Evolutionary conservation across 768 basidiomycete species (phyloP).

Genomic region (Grammothele lineata): DNA sequence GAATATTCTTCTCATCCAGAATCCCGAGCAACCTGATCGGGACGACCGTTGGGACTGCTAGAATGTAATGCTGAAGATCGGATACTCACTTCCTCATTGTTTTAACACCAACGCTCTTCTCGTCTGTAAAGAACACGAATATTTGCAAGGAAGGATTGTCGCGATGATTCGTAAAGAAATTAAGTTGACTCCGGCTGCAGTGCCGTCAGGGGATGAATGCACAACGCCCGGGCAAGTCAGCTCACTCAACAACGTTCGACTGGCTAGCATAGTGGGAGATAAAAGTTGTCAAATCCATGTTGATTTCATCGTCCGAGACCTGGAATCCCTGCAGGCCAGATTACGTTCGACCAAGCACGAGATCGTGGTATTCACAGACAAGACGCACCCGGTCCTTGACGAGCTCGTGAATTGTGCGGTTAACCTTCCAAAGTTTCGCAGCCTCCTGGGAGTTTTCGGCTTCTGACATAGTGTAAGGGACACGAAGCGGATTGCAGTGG

Average conservation of each 20-base stretch:
- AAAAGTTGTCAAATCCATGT: constrained; percentile 82
- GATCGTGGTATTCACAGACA: neutral
- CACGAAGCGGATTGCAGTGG: constrained; percentile 31
- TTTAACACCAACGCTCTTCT: constrained; percentile 92
- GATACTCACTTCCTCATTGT: constrained; percentile 90
- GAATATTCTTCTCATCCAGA: constrained; percentile 87
- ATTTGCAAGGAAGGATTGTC: constrained; percentile 72
- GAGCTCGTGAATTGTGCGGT: constrained; percentile 93
- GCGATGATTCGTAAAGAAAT: constrained; percentile 81
- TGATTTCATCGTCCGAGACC: constrained; percentile 92
- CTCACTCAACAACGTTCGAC: constrained; percentile 82
- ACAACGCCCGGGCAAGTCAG: constrained; percentile 12
- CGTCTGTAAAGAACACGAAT: constrained; percentile 95
- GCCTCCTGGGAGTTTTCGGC: constrained; percentile 53
- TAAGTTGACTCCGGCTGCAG: constrained; percentile 78
- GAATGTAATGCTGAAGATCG: neutral
- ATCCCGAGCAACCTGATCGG: constrained; percentile 72
- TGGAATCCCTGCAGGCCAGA: constrained; percentile 75
- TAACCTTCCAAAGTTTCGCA: constrained; percentile 92
- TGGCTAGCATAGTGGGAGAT: constrained; percentile 65
- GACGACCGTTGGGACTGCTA: neutral
- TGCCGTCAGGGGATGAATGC: neutral
- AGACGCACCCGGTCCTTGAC: constrained; percentile 84
- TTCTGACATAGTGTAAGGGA: constrained; percentile 37
- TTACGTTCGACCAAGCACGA: constrained; percentile 17